Evolutionary conservation across 352 stramenopile genomes (phyloP).

Genomic region (Phytophthora ramorum): DNA sequence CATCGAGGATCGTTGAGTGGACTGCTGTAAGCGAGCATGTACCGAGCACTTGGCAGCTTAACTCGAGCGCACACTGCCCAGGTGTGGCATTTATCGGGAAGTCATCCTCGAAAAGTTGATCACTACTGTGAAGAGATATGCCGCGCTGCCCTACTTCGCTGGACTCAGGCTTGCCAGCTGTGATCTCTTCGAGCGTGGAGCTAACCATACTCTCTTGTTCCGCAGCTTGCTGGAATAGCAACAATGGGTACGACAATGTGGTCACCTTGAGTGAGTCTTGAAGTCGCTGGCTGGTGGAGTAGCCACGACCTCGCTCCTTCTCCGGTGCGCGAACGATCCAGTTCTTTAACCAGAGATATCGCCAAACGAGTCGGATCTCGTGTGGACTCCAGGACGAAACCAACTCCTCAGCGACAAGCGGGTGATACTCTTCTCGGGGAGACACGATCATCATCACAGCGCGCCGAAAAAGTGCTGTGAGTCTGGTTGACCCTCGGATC

Average conservation of each 20-base stretch:
- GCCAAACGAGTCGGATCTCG: slow-evolving; percentile 83
- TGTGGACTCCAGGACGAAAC: slow-evolving; percentile 81
- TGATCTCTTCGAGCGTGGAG: slow-evolving; percentile 70
- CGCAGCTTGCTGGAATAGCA: slow-evolving; percentile 76
- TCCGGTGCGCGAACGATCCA: slow-evolving; percentile 86
- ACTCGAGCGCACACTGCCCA: slow-evolving; percentile 71
- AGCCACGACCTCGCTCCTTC: slow-evolving; percentile 71
- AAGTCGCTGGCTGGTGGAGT: slow-evolving; percentile 66
- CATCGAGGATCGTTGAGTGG: slow-evolving; percentile 36
- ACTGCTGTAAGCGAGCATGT: slow-evolving; percentile 58
- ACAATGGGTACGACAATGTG: slow-evolving; percentile 71
- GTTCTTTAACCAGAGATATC: slow-evolving; percentile 86
- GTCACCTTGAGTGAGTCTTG: slow-evolving; percentile 77
- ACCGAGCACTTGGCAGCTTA: slow-evolving; percentile 72
- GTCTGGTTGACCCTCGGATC: slow-evolving; percentile 57
- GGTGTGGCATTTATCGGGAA: slow-evolving; percentile 77
- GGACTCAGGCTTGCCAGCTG: slow-evolving; percentile 8
- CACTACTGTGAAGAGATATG: slow-evolving; percentile 20
- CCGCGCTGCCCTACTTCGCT: slow-evolving; percentile 13
- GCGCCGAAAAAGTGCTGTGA: slow-evolving; percentile 79
- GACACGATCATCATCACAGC: slow-evolving; percentile 86
- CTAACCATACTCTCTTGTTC: slow-evolving; percentile 77
- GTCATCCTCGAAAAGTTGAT: slow-evolving; percentile 67
- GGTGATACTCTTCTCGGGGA: slow-evolving; percentile 75
- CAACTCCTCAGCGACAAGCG: slow-evolving; percentile 80